phyloP scores from a whole-genome alignment of 495 filamentous ascomycete species.

The Lichenothelia convexa region DNA sequence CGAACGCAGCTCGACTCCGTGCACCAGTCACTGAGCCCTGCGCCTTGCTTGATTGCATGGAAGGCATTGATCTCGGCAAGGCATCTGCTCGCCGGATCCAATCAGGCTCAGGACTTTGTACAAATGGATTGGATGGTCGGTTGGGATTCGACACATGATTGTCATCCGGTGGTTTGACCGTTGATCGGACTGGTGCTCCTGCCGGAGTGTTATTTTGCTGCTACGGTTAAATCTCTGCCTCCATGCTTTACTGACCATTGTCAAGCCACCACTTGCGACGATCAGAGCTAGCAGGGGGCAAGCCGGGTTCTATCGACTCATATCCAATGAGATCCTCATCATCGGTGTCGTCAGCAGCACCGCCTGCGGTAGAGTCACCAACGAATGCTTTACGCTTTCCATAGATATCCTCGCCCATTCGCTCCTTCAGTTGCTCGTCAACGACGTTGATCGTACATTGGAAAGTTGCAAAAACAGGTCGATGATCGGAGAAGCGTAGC shows the following conservation, averaged over 20 bases:
- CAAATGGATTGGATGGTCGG: constrained; percentile 69
- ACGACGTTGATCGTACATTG: constrained; percentile 63
- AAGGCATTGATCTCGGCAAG: constrained; percentile 1
- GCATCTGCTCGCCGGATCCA: constrained; percentile 36
- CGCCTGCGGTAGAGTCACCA: constrained; percentile 23
- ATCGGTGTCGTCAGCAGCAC: constrained; percentile 34
- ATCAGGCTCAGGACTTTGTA: constrained; percentile 45
- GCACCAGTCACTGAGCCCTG: background rate
- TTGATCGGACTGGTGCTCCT: constrained; percentile 60
- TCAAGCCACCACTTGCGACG: constrained; percentile 89
- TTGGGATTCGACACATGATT: constrained; percentile 47
- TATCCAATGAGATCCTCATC: constrained; percentile 60
- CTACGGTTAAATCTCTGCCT: too few relatives aligned
- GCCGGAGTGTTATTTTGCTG: too few relatives aligned
- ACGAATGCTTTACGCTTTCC: constrained; percentile 42
- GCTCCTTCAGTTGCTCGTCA: constrained; percentile 51
- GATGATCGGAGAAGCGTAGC: constrained; percentile 78
- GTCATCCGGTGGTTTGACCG: constrained; percentile 40
- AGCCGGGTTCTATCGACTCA: constrained; percentile 55
- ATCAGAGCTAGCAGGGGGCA: constrained; percentile 84
- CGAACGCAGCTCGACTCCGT: background rate
- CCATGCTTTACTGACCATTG: constrained; percentile 33
- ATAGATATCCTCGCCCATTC: constrained; percentile 55
- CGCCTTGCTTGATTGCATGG: background rate
- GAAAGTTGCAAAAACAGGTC: constrained; percentile 81